Evolutionary conservation across 1,284 basidiomycete species (phyloP).

Genomic region (Boletus semigastroideus): DNA sequence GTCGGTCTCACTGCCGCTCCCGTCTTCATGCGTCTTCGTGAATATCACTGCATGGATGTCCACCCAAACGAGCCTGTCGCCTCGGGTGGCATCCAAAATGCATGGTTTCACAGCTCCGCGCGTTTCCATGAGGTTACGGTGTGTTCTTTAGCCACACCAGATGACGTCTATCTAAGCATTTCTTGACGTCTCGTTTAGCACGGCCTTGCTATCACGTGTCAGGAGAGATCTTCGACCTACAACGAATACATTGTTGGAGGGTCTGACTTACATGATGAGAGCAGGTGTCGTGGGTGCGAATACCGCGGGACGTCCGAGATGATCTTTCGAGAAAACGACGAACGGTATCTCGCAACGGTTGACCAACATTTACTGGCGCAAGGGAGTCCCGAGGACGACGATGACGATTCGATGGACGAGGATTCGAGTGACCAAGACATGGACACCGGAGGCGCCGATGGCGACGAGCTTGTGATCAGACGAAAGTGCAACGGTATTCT

Average conservation of each 20-base stretch:
- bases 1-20: conserved; percentile 43
- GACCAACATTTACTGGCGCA: conserved; percentile 7
- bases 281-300: conserved; percentile 40
- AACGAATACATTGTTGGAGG: conserved; percentile 37
- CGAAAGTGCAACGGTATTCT: conserved; percentile 48
- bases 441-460: conserved; percentile 26
- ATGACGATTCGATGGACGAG: conserved; percentile 27
- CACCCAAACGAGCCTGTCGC: conserved; percentile 32
- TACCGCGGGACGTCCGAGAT: conserved; percentile 32
- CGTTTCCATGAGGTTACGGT: conserved; percentile 32
- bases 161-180: conserved; percentile 3
- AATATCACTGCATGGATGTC: conserved; percentile 53
- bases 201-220: conserved; percentile 23
- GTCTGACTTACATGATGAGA: conserved; percentile 42
- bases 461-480: conserved; percentile 26
- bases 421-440: conserved; percentile 17
- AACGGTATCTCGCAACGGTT: conserved; percentile 12
- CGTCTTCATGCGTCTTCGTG: conserved; percentile 53
- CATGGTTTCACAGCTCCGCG: conserved; percentile 46
- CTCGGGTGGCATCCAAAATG: conserved; percentile 50
- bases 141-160: conserved; percentile 10
- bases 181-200: conserved; percentile 16
- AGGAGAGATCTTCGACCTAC: conserved; percentile 32
- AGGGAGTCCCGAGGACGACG: conserved; percentile 17
- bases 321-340: conserved; percentile 30